Evolutionary conservation across 2,329 filamentous ascomycete genomes (phyloP), one percentile per base, ranked within the genome.

Genomic region (Xylariaceae sp.): DNA sequence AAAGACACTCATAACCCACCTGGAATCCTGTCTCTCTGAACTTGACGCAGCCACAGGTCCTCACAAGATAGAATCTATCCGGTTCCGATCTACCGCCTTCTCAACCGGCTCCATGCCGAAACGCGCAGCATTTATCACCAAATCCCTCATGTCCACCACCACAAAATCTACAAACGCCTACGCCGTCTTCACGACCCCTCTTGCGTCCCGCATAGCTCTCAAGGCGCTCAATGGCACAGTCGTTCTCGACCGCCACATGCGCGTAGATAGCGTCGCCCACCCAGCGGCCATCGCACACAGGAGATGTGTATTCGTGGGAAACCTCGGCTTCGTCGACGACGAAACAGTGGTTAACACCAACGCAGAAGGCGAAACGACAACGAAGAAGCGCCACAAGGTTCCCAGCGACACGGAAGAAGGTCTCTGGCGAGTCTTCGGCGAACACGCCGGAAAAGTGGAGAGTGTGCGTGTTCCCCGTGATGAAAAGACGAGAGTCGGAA

Each of bases 161-260:
- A 94, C 93, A 1, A 90, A 89, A 65, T 95, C 89, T 56, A 91
- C 92, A 53, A 97, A 99, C 68, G 94, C 94, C 43, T 99, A 99
- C 67, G 90, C 82, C 31, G 91, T 99, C 45, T 97, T 94, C 74
- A 87, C 84, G 41, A 90, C 88, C 1, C 71, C 82, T 1, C 75
- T 82, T 9, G 90, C 89, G 3, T 91, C 90, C 12, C 84, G 90
- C 49, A 83, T 87, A 61, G 92, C 92, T 2, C 83, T 87, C 43
- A 77, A 83, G 58, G 81, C 82, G 38, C 81, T 99, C 39, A 99
- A 99, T 63, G 94, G 92, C 45, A 89, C 83, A 1, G 76, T 90
- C 14, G 80, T 97, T 2, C 82, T 99, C 14, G 88, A 89, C 60
- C 87, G 94, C 31, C 94, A 99, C 71, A 74, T 99, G 50, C 86